Conservation (phyloP, 2,329 filamentous ascomycete genomes). For the Ophiostoma ips region DNA sequence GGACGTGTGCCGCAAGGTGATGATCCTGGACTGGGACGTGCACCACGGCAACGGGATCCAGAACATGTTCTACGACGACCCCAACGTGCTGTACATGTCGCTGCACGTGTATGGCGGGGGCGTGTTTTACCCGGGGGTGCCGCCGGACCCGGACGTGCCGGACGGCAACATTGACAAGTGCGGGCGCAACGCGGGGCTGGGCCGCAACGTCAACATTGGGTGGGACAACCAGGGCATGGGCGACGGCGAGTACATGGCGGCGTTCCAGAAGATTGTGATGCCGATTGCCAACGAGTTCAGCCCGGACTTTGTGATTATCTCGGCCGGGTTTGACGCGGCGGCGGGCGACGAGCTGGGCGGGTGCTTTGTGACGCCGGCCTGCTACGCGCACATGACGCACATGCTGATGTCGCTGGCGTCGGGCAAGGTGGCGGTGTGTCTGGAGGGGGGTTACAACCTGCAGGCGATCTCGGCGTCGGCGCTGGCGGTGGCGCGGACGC, state of each 20-base stretch:
- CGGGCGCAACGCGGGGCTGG: constrained; percentile 38
- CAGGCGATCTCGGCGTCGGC: constrained; percentile 85
- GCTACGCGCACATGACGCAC: constrained; percentile 97
- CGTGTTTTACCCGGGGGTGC: constrained; percentile 66
- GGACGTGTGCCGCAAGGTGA: constrained; percentile 67
- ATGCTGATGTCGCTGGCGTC: constrained; percentile 93
- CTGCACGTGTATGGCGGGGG: constrained; percentile 79
- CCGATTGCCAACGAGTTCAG: constrained; percentile 88
- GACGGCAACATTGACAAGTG: constrained; percentile 49
- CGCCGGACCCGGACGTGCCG: constrained; percentile 40
- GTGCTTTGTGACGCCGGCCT: constrained; percentile 79
- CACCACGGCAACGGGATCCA: constrained; percentile 84
- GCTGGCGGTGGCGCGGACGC: constrained; percentile 74
- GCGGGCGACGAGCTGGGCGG: constrained; percentile 85
- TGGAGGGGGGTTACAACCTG: constrained; percentile 94
- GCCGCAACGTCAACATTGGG: constrained; percentile 52
- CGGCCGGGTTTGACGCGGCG: constrained; percentile 90
- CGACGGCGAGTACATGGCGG: constrained; percentile 91
- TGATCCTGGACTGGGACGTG: constrained; percentile 87
- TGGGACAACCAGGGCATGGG: constrained; percentile 70
- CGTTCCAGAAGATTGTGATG: constrained; percentile 93
- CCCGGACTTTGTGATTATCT: constrained; percentile 88
- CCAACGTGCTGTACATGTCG: constrained; percentile 91
- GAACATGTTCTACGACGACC: constrained; percentile 88
- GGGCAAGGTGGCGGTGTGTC: constrained; percentile 80